A percentile compares a stretch with the other conserved stretches of the same genome.
Evolutionary conservation across 441 rosid species (phyloP).

Genomic region (Pelargonium exstipulatum): DNA sequence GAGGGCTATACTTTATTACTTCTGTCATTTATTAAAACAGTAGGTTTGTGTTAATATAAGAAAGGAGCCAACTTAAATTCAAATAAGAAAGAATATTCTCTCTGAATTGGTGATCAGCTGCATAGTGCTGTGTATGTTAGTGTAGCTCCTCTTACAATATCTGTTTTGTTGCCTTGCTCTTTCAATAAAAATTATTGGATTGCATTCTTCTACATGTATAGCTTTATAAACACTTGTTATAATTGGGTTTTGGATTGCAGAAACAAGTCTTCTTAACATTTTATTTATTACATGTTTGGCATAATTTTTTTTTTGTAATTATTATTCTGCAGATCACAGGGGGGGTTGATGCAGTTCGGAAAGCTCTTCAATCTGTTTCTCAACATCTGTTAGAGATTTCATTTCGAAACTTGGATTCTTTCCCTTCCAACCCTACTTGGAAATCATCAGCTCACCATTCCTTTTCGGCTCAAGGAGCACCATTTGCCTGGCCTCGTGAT

Average conservation of each 20-base stretch:
- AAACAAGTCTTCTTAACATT: background rate
- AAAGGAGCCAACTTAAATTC: background rate
- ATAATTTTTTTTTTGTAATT: background rate
- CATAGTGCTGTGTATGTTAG: background rate
- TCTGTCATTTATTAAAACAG: background rate
- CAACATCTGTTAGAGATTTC: constrained; percentile 52
- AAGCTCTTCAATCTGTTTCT: constrained; percentile 52
- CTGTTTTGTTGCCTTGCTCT: background rate
- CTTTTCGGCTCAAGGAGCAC: constrained; percentile 39
- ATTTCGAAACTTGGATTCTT: constrained; percentile 37
- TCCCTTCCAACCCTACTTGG: constrained; percentile 32
- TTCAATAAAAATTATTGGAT: background rate
- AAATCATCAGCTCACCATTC: constrained; percentile 33
- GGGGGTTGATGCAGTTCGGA: constrained; percentile 50
- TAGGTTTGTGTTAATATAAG: background rate
- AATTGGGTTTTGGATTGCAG: background rate
- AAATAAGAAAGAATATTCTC: no score
- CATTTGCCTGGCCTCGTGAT: constrained; percentile 36
- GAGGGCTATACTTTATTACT: background rate
- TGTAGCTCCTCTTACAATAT: constrained; percentile 2
- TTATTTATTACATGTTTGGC: background rate
- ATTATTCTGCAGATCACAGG: constrained; percentile 50
- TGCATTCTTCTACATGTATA: background rate
- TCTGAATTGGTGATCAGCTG: background rate
- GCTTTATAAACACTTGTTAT: background rate